Evolutionary conservation across 306 rosid genomes (phyloP), one percentile per base, ranked within the genome.

Genomic region (Sophora flavescens): DNA sequence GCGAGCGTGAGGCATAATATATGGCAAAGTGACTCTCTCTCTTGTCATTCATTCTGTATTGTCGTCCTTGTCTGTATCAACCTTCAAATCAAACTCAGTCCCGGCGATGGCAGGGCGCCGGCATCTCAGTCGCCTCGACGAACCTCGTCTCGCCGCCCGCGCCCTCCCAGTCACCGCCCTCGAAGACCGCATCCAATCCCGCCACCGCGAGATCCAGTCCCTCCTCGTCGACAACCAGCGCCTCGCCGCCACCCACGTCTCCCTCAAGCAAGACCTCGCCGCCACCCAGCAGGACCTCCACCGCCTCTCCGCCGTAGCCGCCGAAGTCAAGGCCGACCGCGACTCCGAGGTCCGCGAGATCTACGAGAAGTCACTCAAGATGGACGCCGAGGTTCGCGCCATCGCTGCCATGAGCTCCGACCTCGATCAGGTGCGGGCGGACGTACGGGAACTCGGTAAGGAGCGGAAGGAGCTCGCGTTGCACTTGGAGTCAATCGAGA

Each of bases 221-320:
- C 90, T 95, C 75, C 89, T 90, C 61, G 28, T 70, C 10, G 97
- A 90, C 71, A 95, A 95, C 75, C 96, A 90, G 86, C 92, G 88
- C 76, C 97, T 92, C 68, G 96, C 96, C 13, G 84, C 93, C 78
- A 84, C 85, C 35, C 98, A 95, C 81, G 91, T 90, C 62, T 93
- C 90, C 30, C 92, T 95, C 84, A 95, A 92, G 74, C 97, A 95
- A 41, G 93, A 95, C 63, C 89, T 95, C 10, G 60, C 88, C 51
- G 84, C 82, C 56, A 63, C 93, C 0, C 90, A 89, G 82, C 81
- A 78, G 70, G 96, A 89, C 59, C 86, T 92, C 79, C 92, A 85
- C 9, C 87, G 52, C 4, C 73, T 90, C 10, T 79, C 97, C 6
- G 84, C 86, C 1, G 77, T 81, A 0, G 91, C 95, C 11, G 84